phyloP scores from a whole-genome alignment of 345 rosid genomes.

The Ceriops tagal region DNA sequence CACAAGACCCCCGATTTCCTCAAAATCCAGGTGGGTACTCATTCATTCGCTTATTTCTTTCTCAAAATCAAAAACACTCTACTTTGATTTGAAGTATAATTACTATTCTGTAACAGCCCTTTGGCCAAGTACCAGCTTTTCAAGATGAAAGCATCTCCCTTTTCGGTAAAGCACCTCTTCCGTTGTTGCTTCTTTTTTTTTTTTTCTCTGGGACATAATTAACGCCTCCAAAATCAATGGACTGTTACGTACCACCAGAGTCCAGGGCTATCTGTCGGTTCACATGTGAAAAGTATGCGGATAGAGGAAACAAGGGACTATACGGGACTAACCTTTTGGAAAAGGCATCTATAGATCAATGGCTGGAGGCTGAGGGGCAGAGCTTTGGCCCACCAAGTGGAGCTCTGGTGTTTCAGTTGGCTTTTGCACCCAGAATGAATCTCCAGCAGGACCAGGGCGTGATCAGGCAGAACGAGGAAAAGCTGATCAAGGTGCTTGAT shows the following conservation, averaged over 20 bases:
- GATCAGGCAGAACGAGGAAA: slow-evolving; percentile 46
- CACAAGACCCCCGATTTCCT: slow-evolving; percentile 65
- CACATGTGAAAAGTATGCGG: slow-evolving; percentile 48
- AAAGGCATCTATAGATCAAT: slow-evolving; percentile 75
- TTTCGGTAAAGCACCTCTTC: slow-evolving; percentile 41
- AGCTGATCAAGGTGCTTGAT: slow-evolving; percentile 55
- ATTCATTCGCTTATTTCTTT: neutral
- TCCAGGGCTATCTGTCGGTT: slow-evolving; percentile 64
- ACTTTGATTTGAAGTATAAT: neutral
- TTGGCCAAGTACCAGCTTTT: slow-evolving; percentile 78
- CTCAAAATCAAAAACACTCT: neutral
- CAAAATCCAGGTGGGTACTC: slow-evolving; percentile 43
- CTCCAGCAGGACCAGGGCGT: slow-evolving; percentile 44
- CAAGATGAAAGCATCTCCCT: slow-evolving; percentile 53
- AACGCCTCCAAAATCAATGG: too few species aligned
- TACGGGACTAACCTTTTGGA: slow-evolving; percentile 50
- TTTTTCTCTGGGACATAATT: neutral
- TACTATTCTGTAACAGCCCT: slow-evolving; percentile 39
- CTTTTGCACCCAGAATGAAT: slow-evolving; percentile 51
- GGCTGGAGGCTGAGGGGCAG: slow-evolving; percentile 72
- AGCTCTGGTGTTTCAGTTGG: slow-evolving; percentile 56
- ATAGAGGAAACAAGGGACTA: slow-evolving; percentile 47
- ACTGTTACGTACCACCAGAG: slow-evolving; percentile 23
- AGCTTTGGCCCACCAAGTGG: slow-evolving; percentile 54
- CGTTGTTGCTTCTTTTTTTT: neutral